Percentiles rank a stretch among this genome's conserved stretches.
Conservation (phyloP, 1,139 yeast genomes). For the Candida sp. region DNA sequence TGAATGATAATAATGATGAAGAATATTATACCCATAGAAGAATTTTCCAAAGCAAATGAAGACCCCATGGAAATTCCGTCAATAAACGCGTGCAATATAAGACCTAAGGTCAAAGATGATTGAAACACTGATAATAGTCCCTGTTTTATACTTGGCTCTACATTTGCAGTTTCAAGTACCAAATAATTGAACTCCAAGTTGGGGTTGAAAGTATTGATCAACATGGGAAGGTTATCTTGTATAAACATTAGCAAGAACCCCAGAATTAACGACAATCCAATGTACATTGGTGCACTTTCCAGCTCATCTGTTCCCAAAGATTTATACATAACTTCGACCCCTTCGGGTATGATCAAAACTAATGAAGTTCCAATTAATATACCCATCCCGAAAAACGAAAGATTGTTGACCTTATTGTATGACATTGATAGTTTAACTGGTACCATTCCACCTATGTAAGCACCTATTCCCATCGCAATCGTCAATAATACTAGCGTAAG, state of each 20-base stretch:
- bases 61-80: constrained; percentile 80
- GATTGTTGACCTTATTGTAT: constrained; percentile 12
- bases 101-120: constrained; percentile 54
- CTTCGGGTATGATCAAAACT: constrained; percentile 70
- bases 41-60: constrained; percentile 44
- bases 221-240: constrained; percentile 35
- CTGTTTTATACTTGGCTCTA: constrained; percentile 3
- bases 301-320: constrained; percentile 13
- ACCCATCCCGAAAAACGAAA: constrained; percentile 57
- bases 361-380: constrained; percentile 62
- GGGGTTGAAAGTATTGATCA: neutral
- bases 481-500: constrained; percentile 5
- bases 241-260: constrained; percentile 55
- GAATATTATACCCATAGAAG: constrained; percentile 47
- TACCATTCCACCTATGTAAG: constrained; percentile 30
- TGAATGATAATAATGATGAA: constrained; percentile 64
- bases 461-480: constrained; percentile 23
- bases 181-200: neutral
- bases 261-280: constrained; percentile 32
- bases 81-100: constrained; percentile 63
- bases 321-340: constrained; percentile 46
- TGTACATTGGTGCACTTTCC: constrained; percentile 13
- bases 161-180: neutral
- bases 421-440: constrained; percentile 23
- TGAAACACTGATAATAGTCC: constrained; percentile 17